A percentile compares a stretch with the other conserved stretches of the same genome.
Evolutionary conservation across 306 rosid genomes (phyloP).

Genomic region (Acacia confusa): DNA sequence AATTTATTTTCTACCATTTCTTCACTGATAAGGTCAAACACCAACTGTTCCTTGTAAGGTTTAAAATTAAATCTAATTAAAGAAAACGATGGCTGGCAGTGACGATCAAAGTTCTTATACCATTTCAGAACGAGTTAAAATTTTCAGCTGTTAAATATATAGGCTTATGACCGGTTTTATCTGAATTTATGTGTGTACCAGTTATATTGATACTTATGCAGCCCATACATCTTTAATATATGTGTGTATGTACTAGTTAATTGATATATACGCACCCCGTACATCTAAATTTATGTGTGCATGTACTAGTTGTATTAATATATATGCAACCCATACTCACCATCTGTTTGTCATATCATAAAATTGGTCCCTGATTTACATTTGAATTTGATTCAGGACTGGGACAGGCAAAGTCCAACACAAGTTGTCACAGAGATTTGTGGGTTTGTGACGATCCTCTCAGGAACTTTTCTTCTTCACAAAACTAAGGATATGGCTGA

Average conservation of each 20-base stretch:
- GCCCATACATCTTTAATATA: neutral
- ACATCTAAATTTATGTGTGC: neutral
- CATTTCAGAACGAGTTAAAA: neutral
- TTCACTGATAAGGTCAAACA: neutral
- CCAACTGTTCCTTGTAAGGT: neutral
- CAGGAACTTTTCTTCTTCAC: slow-evolving; percentile 99
- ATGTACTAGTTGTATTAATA: slow-evolving; percentile 10
- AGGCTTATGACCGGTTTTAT: neutral
- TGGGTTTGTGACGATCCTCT: slow-evolving; percentile 98
- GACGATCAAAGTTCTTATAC: neutral
- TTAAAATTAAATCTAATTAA: neutral
- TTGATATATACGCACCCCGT: slow-evolving; percentile 21
- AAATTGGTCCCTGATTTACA: slow-evolving; percentile 24
- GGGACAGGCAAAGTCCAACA: slow-evolving; percentile 99
- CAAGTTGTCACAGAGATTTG: slow-evolving; percentile 96
- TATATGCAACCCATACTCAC: slow-evolving; percentile 17
- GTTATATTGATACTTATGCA: slow-evolving; percentile 12
- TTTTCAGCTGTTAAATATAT: neutral
- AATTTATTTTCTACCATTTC: neutral
- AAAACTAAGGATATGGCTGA: slow-evolving; percentile 96
- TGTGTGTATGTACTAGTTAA: slow-evolving; percentile 5
- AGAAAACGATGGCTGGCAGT: neutral
- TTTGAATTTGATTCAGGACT: slow-evolving; percentile 68
- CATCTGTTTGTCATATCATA: slow-evolving; percentile 12
- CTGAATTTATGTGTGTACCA: neutral